Conservation (phyloP, 2,329 filamentous ascomycete genomes). For the Pyrenochaeta sp. region DNA sequence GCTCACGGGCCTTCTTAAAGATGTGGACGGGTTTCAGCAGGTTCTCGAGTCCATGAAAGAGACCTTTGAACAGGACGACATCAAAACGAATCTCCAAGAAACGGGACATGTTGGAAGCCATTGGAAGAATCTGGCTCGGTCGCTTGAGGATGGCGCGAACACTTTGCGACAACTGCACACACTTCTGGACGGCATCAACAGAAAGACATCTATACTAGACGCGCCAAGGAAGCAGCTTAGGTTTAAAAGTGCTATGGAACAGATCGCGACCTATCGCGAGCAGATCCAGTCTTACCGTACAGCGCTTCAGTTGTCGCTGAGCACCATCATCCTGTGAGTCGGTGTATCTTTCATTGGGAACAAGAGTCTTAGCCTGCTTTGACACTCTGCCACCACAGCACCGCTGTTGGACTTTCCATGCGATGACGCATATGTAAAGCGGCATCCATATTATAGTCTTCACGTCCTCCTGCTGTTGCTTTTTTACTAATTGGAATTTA, state of each 20-base stretch:
- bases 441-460: too few relatives aligned
- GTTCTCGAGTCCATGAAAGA: conserved; percentile 34
- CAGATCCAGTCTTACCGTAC: conserved; percentile 33
- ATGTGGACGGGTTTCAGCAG: conserved; percentile 30
- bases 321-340: conserved; percentile 35
- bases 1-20: conserved; percentile 27
- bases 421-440: too few relatives aligned
- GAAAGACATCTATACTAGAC: conserved; percentile 25
- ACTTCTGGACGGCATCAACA: conserved; percentile 27
- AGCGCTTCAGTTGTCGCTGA: conserved; percentile 31
- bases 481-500: background rate
- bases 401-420: too few relatives aligned
- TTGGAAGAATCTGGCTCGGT: conserved; percentile 33
- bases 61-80: conserved; percentile 29
- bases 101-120: conserved; percentile 33
- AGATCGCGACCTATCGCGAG: conserved; percentile 26
- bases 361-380: background rate
- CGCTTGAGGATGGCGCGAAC: conserved; percentile 28
- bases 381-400: too few relatives aligned
- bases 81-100: conserved; percentile 19
- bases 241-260: conserved; percentile 23
- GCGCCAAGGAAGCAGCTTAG: conserved; percentile 28
- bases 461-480: too few relatives aligned
- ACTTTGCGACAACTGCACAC: conserved; percentile 24
- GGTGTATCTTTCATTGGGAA: background rate